Base-by-base conservation (phyloP, 257 asterid species). In the Solanum etuberosum region DNA sequence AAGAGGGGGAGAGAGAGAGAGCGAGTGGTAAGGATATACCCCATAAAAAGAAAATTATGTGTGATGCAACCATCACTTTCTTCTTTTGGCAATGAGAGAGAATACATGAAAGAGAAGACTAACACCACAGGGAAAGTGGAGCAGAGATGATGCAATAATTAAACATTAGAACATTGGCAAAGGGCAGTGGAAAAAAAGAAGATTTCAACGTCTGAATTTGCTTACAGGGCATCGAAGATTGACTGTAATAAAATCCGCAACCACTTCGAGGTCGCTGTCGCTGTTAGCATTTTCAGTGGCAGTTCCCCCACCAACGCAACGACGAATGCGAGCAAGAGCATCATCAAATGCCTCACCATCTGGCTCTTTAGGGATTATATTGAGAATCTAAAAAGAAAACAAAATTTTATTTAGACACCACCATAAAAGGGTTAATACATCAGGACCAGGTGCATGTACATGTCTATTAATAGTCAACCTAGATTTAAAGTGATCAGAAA, bases 191-290 rank as follows among this genome's bases (percentile, higher is more conserved):
- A 9, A 7, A 43, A 61, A 42, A 78, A 42, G 63, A 78, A 46
- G 63, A 42, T 42, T 42, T 42, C 84, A 78, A 43, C 2, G n/a
- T 16, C 10, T 3, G 84, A 46, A 78, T 78, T 89, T 67, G 87
- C 98, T 94, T 90, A 94, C 98, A 89, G 98, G 98, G 88, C 98
- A 95, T 31, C 98, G 95, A 85, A 95, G 97, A 93, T 88, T 94
- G 90, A 95, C 95, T 80, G 95, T 93, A 68, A 94, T 89, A 85
- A 38, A 93, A 85, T 94, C 98, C 88, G 96, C 94, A 88, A 95
- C 94, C 86, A 95, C 96, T 93, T 95, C 98, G 86, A 95, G 88
- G 90, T 95, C 98, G 84, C 95, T 93, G 92, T 95, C 98, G 87
- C 95, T 92, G 67, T 95, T 98, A 93, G 98, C 96, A 90, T 93